These are phyloP conservation scores for Xylaria sp. DNA, from an alignment of 2,329 filamentous ascomycete species.

Conservation along the genomic window DNA sequence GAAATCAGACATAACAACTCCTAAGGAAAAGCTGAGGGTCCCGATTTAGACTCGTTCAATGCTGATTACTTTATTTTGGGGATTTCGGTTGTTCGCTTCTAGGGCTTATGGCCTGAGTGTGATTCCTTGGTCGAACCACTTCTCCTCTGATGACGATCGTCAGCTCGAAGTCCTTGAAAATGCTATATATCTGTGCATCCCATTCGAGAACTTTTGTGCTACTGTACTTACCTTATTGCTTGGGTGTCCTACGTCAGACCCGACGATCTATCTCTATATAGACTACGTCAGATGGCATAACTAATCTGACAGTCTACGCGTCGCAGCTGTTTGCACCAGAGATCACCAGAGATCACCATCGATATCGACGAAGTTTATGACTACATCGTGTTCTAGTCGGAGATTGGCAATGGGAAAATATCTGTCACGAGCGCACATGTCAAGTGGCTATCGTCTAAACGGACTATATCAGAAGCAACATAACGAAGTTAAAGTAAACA, in stretches of 20 bases:
- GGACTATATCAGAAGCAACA: neutral
- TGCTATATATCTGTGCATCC: neutral
- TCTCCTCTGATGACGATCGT: constrained; percentile 17
- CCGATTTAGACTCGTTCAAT: too few relatives aligned
- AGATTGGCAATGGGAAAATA: constrained; percentile 42
- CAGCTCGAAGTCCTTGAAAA: neutral
- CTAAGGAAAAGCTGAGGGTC: too few relatives aligned
- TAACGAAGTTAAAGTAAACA: neutral
- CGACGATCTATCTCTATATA: constrained; percentile 38
- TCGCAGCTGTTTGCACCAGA: constrained; percentile 33
- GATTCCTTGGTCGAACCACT: too few relatives aligned
- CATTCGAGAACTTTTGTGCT: constrained; percentile 3
- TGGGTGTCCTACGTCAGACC: constrained; percentile 32
- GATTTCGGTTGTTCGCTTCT: too few relatives aligned
- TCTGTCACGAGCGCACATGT: constrained; percentile 46
- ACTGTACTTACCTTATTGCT: constrained; percentile 26
- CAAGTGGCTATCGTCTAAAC: constrained; percentile 43
- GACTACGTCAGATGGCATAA: constrained; percentile 44
- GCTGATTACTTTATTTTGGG: too few relatives aligned
- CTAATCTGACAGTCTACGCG: constrained; percentile 44
- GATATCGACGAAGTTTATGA: constrained; percentile 44
- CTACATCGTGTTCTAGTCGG: constrained; percentile 42
- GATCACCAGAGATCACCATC: constrained; percentile 42
- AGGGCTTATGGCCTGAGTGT: too few relatives aligned
- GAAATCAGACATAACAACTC: too few relatives aligned